Evolutionary conservation across 2,329 filamentous ascomycete species (phyloP).

Genomic region (Ceratocystis papillata): DNA sequence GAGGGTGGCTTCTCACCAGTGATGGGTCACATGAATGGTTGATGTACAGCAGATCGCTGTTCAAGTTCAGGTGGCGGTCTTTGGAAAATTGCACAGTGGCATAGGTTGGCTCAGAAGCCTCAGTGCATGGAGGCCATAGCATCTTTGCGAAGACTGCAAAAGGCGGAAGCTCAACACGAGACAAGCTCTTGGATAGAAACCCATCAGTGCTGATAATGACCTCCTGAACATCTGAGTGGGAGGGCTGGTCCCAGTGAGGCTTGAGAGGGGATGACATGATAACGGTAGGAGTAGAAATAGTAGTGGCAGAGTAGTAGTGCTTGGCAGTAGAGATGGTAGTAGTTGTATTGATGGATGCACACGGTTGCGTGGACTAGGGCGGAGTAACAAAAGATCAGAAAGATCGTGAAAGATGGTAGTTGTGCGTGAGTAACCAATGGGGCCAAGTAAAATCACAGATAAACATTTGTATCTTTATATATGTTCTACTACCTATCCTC

Average conservation of each 20-base stretch:
- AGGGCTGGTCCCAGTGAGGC: conserved; percentile 50
- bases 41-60: conserved; percentile 56
- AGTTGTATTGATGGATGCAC: neutral
- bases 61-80: conserved; percentile 49
- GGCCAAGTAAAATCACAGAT: too few relatives aligned
- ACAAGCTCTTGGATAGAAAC: conserved; percentile 51
- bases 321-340: neutral
- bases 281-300: neutral
- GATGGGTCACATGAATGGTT: conserved; percentile 59
- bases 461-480: neutral
- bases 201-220: conserved; percentile 44
- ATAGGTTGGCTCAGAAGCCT: conserved; percentile 47
- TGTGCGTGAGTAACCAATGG: neutral
- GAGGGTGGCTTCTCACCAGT: conserved; percentile 39
- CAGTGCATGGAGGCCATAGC: conserved; percentile 51
- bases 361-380: neutral
- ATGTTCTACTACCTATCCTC: neutral
- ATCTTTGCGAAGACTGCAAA: conserved; percentile 58
- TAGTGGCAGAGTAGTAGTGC: neutral
- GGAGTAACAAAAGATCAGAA: neutral
- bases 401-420: neutral
- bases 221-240: conserved; percentile 48
- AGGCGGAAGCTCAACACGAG: conserved; percentile 44
- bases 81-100: conserved; percentile 52
- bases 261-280: conserved; percentile 44